Conservation (phyloP, 768 basidiomycete genomes). For the Xerocomellus amylosporus region DNA sequence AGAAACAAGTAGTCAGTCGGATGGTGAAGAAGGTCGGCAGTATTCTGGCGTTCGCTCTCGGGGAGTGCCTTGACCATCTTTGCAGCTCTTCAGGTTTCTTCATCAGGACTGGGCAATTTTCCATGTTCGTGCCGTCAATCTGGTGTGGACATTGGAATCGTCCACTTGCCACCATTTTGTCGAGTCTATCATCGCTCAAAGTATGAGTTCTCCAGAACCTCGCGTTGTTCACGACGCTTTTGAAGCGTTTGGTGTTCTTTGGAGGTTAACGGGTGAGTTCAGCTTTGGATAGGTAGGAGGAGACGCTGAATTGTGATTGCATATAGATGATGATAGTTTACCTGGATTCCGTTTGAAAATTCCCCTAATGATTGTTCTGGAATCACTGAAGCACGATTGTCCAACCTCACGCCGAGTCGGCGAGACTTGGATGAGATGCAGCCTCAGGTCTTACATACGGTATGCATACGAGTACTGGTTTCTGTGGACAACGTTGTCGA, state of each 20-base stretch:
- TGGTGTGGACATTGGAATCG: conserved; percentile 78
- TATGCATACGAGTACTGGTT: conserved; percentile 28
- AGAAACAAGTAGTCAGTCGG: conserved; percentile 51
- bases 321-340: conserved; percentile 69
- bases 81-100: conserved; percentile 72
- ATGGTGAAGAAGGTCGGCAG: conserved; percentile 52
- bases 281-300: neutral
- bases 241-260: conserved; percentile 89
- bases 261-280: conserved; percentile 77
- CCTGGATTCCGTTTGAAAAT: conserved; percentile 83
- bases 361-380: conserved; percentile 86
- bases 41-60: neutral
- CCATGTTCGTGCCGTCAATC: conserved; percentile 75
- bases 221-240: conserved; percentile 54
- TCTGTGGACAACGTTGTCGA: neutral
- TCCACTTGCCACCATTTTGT: conserved; percentile 57
- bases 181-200: conserved; percentile 75
- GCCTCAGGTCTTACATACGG: conserved; percentile 88
- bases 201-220: conserved; percentile 56
- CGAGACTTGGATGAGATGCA: conserved; percentile 98
- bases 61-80: conserved; percentile 3
- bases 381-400: conserved; percentile 74
- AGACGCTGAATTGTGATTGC: conserved; percentile 2
- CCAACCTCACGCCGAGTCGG: conserved; percentile 73
- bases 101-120: conserved; percentile 62